Percentiles rank a stretch among this genome's conserved stretches.
Conservation (phyloP, 2,329 filamentous ascomycete genomes). For the Penicillium sp. region DNA sequence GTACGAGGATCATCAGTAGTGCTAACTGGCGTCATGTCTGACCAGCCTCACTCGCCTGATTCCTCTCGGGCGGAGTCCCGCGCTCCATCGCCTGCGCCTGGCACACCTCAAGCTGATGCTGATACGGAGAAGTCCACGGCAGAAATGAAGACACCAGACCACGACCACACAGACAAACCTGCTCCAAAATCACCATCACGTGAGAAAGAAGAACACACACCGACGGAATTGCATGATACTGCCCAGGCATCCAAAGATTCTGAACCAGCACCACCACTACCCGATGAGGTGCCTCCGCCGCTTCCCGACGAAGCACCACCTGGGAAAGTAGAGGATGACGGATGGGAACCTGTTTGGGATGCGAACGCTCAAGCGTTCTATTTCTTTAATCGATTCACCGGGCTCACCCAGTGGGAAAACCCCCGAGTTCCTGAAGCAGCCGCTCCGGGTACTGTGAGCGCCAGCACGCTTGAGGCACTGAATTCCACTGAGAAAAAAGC, state of each 20-base stretch:
- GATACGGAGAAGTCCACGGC: slow-evolving; percentile 22
- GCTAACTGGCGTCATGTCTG: slow-evolving; percentile 12
- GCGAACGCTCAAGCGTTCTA: slow-evolving; percentile 62
- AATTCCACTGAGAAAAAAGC: slow-evolving; percentile 28
- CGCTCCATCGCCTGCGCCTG: slow-evolving; percentile 80
- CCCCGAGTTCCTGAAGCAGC: slow-evolving; percentile 59
- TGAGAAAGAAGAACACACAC: slow-evolving; percentile 6
- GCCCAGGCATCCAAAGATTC: slow-evolving; percentile 17
- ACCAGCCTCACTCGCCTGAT: slow-evolving; percentile 1
- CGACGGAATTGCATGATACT: slow-evolving; percentile 3
- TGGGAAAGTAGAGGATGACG: slow-evolving; percentile 50
- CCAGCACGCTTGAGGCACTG: slow-evolving; percentile 26
- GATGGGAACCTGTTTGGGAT: slow-evolving; percentile 81
- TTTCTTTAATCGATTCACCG: slow-evolving; percentile 77
- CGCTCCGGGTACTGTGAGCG: slow-evolving; percentile 23
- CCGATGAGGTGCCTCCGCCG: slow-evolving; percentile 42
- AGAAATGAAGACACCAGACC: slow-evolving; percentile 12
- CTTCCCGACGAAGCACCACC: slow-evolving; percentile 50
- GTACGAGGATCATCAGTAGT: background rate
- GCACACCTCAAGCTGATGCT: slow-evolving; percentile 79
- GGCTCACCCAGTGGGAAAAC: slow-evolving; percentile 76
- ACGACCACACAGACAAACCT: slow-evolving; percentile 3
- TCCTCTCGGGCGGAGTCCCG: slow-evolving; percentile 63
- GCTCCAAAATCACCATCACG: slow-evolving; percentile 43
- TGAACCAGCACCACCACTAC: slow-evolving; percentile 34